Conservation (phyloP, 1,139 yeast species). For the Kodamaea sp. region DNA sequence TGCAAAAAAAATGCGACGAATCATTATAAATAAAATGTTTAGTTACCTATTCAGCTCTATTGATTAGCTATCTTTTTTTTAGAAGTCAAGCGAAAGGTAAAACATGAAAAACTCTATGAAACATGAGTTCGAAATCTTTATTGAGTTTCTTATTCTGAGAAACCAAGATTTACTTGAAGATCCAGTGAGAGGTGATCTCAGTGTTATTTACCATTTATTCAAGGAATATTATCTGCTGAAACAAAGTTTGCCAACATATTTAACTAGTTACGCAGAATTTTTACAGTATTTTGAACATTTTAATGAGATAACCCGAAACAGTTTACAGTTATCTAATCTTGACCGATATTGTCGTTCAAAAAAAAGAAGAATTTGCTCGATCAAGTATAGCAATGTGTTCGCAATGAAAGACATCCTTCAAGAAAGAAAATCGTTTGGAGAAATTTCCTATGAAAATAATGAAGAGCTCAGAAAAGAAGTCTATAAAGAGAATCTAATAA, state of each 20-base stretch:
- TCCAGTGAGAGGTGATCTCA: slow-evolving; percentile 11
- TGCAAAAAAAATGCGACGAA: no score
- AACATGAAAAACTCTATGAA: background rate
- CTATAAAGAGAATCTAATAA: background rate
- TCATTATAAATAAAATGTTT: no score
- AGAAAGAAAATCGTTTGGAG: no score
- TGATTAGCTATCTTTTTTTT: no score
- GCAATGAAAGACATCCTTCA: no score
- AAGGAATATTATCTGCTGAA: background rate
- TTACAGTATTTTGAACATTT: slow-evolving; percentile 17
- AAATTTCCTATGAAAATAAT: no score
- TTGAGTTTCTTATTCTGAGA: slow-evolving; percentile 7
- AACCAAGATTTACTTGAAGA: slow-evolving; percentile 4
- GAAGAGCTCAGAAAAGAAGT: no score
- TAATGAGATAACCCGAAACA: slow-evolving; percentile 15
- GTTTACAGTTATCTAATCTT: background rate
- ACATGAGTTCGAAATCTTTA: slow-evolving; percentile 2
- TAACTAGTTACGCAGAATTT: slow-evolving; percentile 12
- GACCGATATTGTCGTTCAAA: background rate
- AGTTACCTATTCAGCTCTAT: no score
- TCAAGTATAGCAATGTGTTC: no score
- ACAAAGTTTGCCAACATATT: background rate
- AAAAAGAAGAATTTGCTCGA: background rate
- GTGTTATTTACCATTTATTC: slow-evolving; percentile 4
- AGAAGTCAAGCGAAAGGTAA: no score